A percentile compares a stretch with the other conserved stretches of the same genome.
Conservation (phyloP, 176 grass and related monocot species). For the Musa troglodytarum region DNA sequence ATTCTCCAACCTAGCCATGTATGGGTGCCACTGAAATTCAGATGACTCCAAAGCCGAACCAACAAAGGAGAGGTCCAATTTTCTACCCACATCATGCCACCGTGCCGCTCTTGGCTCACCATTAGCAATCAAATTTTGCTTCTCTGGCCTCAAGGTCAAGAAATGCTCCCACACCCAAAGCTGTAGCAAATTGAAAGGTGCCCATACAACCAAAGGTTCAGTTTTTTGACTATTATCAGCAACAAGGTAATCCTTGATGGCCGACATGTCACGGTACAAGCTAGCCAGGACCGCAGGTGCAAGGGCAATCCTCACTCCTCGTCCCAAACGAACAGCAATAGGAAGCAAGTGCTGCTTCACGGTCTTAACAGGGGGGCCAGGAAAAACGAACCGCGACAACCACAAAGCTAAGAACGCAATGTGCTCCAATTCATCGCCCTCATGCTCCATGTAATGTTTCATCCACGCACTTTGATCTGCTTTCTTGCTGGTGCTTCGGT, state of each 20-base stretch:
- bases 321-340: slow-evolving; percentile 59
- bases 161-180: slow-evolving; percentile 90
- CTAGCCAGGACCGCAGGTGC: slow-evolving; percentile 57
- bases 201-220: slow-evolving; percentile 38
- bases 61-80: slow-evolving; percentile 32
- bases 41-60: slow-evolving; percentile 24
- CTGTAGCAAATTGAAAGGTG: slow-evolving; percentile 65
- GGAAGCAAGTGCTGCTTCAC: slow-evolving; percentile 64
- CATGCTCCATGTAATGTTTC: slow-evolving; percentile 56
- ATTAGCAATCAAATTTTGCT: slow-evolving; percentile 22
- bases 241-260: slow-evolving; percentile 48
- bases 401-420: slow-evolving; percentile 75
- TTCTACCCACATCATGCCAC: slow-evolving; percentile 73
- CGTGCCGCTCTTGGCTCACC: slow-evolving; percentile 48
- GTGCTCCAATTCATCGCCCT: slow-evolving; percentile 48
- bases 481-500: slow-evolving; percentile 86
- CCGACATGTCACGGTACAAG: slow-evolving; percentile 70
- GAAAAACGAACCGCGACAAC: slow-evolving; percentile 73
- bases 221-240: slow-evolving; percentile 23
- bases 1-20: slow-evolving; percentile 28
- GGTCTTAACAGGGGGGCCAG: slow-evolving; percentile 68
- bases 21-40: slow-evolving; percentile 52
- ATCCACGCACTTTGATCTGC: slow-evolving; percentile 86
- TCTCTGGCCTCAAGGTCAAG: slow-evolving; percentile 38
- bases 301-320: slow-evolving; percentile 58